phyloP scores from a whole-genome alignment of 2,329 filamentous ascomycete species.

The Fusarium sp. region DNA sequence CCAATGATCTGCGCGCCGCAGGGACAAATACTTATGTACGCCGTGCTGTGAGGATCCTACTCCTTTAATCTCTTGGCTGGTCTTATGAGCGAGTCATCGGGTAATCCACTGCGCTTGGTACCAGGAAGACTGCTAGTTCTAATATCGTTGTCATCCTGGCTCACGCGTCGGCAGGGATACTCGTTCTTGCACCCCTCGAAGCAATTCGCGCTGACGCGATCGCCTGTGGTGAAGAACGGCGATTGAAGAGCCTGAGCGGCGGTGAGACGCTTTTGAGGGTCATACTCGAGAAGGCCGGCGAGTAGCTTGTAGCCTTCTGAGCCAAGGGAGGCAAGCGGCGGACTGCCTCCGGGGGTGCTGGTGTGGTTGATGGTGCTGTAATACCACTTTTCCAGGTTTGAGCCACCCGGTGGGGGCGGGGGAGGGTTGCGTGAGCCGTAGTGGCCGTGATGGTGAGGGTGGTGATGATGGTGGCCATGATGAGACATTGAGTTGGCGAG shows the following conservation, averaged over 20 bases:
- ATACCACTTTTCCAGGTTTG: constrained; percentile 82
- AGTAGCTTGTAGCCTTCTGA: constrained; percentile 85
- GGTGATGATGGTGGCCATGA: constrained; percentile 56
- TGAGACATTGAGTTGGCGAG: constrained; percentile 62
- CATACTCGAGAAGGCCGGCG: constrained; percentile 87
- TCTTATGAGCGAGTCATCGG: constrained; percentile 79
- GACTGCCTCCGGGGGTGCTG: constrained; percentile 49
- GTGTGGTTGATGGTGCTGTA: constrained; percentile 73
- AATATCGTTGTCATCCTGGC: constrained; percentile 95
- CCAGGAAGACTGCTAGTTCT: constrained; percentile 88
- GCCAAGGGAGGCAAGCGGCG: constrained; percentile 70
- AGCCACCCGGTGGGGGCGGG: constrained; percentile 46
- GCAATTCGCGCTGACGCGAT: constrained; percentile 81
- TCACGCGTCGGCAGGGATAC: constrained; percentile 91
- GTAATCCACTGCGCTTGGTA: constrained; percentile 87
- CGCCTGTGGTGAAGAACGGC: constrained; percentile 83
- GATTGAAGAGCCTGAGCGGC: constrained; percentile 91
- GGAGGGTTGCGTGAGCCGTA: constrained; percentile 54
- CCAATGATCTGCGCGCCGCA: not conserved
- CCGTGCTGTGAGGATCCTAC: constrained; percentile 15
- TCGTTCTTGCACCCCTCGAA: constrained; percentile 90
- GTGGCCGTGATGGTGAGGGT: constrained; percentile 60
- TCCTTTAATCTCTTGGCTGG: constrained; percentile 73
- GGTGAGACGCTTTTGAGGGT: constrained; percentile 87
- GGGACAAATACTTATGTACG: not conserved